Evolutionary conservation across 768 basidiomycete species (phyloP).

Genomic region (Boletus bicolor): DNA sequence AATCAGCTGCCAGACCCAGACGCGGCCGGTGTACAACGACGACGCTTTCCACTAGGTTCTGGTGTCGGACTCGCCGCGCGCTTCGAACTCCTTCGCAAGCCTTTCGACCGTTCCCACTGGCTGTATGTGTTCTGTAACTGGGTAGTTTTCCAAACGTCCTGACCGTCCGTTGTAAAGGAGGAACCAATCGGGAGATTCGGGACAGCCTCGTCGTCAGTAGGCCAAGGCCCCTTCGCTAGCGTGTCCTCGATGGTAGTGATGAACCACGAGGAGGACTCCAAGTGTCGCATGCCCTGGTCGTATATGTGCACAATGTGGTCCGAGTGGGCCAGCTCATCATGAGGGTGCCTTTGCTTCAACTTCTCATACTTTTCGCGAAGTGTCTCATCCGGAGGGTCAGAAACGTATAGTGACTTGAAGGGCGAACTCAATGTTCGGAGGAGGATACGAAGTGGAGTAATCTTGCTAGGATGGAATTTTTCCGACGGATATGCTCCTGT

Average conservation of each 20-base stretch:
- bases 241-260: not conserved
- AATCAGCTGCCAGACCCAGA: not conserved
- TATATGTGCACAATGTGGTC: not conserved
- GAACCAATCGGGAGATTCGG: not conserved
- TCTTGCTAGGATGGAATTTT: not conserved
- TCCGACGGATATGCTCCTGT: not conserved
- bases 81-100: not conserved
- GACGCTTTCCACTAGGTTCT: not conserved
- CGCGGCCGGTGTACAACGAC: not conserved
- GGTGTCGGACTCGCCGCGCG: not conserved
- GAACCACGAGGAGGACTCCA: not conserved
- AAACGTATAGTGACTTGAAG: not conserved
- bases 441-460: not conserved
- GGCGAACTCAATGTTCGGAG: not conserved
- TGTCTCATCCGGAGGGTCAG: not conserved
- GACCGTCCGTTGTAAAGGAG: not conserved
- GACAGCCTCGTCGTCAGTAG: not conserved
- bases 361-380: not conserved
- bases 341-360: not conserved
- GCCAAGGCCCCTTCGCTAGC: not conserved
- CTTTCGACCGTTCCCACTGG: not conserved
- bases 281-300: not conserved
- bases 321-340: not conserved
- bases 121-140: not conserved
- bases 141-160: not conserved